Conservation (phyloP, 1,139 yeast genomes). For the Protomyces inouyei region DNA sequence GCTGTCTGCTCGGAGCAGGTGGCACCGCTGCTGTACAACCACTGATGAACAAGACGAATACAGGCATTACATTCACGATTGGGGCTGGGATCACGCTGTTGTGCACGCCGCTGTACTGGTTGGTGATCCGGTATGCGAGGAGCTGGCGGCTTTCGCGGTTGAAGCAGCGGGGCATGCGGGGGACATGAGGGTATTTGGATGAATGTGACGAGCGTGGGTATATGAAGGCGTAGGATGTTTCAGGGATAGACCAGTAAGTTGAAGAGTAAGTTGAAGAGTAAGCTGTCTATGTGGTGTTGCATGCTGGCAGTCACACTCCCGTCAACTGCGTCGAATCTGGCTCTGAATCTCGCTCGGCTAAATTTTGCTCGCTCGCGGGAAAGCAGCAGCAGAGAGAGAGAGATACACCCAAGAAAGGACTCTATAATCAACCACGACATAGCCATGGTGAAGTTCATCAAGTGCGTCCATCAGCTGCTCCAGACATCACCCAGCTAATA, state of each 20-base stretch:
- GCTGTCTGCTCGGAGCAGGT: slow-evolving; percentile 59
- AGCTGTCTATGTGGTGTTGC: no score
- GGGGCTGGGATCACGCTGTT: slow-evolving; percentile 14
- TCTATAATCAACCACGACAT: no score
- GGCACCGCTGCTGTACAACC: slow-evolving; percentile 58
- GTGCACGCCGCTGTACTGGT: slow-evolving; percentile 1
- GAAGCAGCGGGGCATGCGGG: no score
- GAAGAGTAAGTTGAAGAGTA: no score
- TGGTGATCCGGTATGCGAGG: neutral
- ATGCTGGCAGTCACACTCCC: neutral
- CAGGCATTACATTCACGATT: slow-evolving; percentile 43
- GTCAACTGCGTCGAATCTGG: neutral
- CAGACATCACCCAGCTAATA: neutral
- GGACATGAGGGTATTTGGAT: no score
- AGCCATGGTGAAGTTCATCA: neutral
- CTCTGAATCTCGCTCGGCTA: neutral
- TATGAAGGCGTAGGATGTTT: no score
- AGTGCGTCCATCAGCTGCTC: neutral
- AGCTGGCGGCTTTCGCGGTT: neutral
- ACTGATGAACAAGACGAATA: slow-evolving; percentile 51
- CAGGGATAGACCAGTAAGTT: no score
- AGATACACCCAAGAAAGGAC: no score
- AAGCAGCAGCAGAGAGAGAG: no score
- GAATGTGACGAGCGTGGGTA: no score
- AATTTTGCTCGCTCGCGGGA: neutral